Evolutionary conservation across 306 rosid species (phyloP), one percentile per base, ranked within the genome.

Genomic region (Lotus japonicus): DNA sequence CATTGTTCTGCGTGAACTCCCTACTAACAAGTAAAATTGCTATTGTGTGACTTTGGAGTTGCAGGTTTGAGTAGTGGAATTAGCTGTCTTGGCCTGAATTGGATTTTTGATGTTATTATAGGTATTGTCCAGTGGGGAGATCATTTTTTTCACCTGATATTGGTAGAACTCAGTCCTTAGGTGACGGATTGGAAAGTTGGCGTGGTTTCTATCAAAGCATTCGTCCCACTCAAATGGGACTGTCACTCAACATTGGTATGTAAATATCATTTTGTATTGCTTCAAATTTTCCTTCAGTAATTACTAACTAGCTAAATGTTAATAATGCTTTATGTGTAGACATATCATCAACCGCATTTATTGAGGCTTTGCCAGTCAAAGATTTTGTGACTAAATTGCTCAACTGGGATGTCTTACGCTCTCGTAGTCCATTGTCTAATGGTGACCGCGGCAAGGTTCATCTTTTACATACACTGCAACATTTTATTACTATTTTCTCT

Each of bases 101-200:
- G 17, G 44, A 12, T 42, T 28, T 52, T 7, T 41, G 7, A 11
- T 52, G 42, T 23, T 81, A 70, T 23, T 81, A 70, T 57, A 95
- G 99, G 87, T 95, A 90, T 68, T 88, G 84, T 57, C 95, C 99
- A 0, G 96, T 95, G 2, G 97, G 91, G n/a, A 94, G 96, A 11
- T 95, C 99, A 41, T 95, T 95, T 82, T 95, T 90, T 63, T 82
- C 97, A 1, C 97, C 96, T 63, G 83, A 69, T 64, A 75, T 91
- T 10, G 97, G 97, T 5, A 78, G 89, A 72, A 86, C 2, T 1
- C 96, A 95, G 48, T 78, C 97, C 9, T 76, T 95, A 52, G 99
- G 99, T 5, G 97, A 95, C 74, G 99, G 99, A 13, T 67, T 95
- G 82, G 97, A 95, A 75, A 95, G 99, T 51, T 95, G 99, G 99